Evolutionary conservation across 148 eudicot genomes (phyloP).

Genomic region (Mesembryanthemum crystallinum): DNA sequence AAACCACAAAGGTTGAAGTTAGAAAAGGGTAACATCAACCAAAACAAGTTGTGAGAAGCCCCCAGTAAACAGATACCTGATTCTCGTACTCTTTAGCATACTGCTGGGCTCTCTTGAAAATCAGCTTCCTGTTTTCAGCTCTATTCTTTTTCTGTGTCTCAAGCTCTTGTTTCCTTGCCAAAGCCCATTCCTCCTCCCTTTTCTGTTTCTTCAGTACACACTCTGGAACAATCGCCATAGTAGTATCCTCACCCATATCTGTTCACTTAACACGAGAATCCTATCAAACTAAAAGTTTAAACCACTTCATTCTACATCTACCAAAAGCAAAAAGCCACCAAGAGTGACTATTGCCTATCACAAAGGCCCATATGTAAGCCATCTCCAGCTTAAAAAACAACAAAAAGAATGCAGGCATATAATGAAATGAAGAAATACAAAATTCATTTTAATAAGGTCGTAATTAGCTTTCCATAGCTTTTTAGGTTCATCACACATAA

Average conservation of each 20-base stretch:
- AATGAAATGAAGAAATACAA: no score
- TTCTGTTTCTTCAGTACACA: constrained; percentile 82
- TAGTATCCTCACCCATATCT: constrained; percentile 52
- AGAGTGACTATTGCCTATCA: no score
- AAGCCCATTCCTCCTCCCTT: constrained; percentile 76
- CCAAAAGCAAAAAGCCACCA: no score
- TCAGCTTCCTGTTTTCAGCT: constrained; percentile 63
- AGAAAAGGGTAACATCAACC: not conserved
- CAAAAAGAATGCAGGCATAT: no score
- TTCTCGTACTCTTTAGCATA: constrained; percentile 70
- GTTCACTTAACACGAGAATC: not conserved
- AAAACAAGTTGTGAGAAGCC: not conserved
- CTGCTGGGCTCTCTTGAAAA: constrained; percentile 54
- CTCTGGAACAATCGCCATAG: constrained; percentile 56
- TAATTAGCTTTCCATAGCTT: no score
- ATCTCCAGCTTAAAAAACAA: no score
- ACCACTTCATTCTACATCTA: no score
- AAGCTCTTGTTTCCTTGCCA: constrained; percentile 49
- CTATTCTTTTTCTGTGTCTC: constrained; percentile 52
- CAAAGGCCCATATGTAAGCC: no score
- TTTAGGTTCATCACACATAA: no score
- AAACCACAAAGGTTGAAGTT: not conserved
- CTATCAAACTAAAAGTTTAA: not conserved
- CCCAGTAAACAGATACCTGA: constrained; percentile 32
- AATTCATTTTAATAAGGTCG: no score